A percentile compares a stretch with the other conserved stretches of the same genome.
Conservation (phyloP, 2,329 filamentous ascomycete genomes). For the Grosmannia serpens region DNA sequence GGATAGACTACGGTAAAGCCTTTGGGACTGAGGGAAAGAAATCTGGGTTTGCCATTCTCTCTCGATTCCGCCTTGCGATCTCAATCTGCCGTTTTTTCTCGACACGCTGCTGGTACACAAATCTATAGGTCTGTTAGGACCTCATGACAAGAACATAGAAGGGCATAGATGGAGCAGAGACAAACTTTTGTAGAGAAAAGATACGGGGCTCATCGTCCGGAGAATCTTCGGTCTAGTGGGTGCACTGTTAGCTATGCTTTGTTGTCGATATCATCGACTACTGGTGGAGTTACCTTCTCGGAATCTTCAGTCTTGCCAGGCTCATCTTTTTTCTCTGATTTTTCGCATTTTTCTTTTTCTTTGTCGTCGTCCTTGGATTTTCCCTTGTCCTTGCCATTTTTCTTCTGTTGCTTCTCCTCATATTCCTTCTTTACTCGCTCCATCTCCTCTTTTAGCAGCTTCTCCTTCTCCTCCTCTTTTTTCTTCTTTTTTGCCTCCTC, state of each 20-base stretch:
- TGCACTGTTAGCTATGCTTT: neutral
- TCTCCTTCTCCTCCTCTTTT: slow-evolving; percentile 52
- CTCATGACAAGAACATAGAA: neutral
- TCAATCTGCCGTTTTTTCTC: slow-evolving; percentile 67
- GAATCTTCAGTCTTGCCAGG: neutral
- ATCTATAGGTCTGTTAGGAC: slow-evolving; percentile 32
- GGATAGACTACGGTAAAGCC: slow-evolving; percentile 27
- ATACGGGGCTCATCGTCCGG: slow-evolving; percentile 61
- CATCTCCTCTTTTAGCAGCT: slow-evolving; percentile 34
- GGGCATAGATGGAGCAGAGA: slow-evolving; percentile 1
- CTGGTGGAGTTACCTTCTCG: neutral
- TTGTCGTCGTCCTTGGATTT: slow-evolving; percentile 37
- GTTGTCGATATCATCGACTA: neutral
- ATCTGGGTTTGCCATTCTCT: slow-evolving; percentile 64
- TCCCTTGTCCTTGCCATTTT: slow-evolving; percentile 53
- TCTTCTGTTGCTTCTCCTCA: slow-evolving; percentile 61
- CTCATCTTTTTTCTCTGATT: slow-evolving; percentile 6
- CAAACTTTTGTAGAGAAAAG: slow-evolving; percentile 72
- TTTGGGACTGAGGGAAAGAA: slow-evolving; percentile 80
- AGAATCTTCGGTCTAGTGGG: slow-evolving; percentile 10
- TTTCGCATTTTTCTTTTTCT: slow-evolving; percentile 20
- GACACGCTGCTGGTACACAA: slow-evolving; percentile 77
- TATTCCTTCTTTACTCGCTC: slow-evolving; percentile 64
- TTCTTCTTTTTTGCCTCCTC: slow-evolving; percentile 55
- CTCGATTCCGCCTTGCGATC: slow-evolving; percentile 65